Percentiles rank a stretch among this genome's conserved stretches.
Conservation (phyloP, 176 grass and related monocot genomes). For the Oryza meyeriana region DNA sequence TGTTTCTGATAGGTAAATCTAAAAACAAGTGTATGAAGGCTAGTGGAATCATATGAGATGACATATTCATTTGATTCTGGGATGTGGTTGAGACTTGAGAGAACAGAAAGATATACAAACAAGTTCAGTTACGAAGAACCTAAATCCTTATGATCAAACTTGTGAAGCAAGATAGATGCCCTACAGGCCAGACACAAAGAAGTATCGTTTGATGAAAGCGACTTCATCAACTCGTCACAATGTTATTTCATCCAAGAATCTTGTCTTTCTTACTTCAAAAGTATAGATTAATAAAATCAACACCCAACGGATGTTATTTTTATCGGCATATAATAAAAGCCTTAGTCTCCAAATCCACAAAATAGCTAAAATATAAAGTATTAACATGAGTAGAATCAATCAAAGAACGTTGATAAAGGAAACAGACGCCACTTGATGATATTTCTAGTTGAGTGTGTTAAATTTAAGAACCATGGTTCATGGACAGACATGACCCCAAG, state of each 20-base stretch:
- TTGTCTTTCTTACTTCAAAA: background rate
- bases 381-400: background rate
- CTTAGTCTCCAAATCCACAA: too few relatives aligned
- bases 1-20: constrained; percentile 25
- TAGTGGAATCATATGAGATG: background rate
- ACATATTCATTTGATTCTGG: background rate
- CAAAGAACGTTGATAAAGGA: background rate
- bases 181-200: background rate
- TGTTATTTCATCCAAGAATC: background rate
- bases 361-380: background rate
- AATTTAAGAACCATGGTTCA: background rate
- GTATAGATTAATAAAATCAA: background rate
- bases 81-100: background rate
- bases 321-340: too few relatives aligned
- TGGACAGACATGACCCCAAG: too few relatives aligned
- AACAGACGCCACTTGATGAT: background rate
- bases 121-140: background rate
- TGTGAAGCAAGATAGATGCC: background rate
- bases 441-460: background rate
- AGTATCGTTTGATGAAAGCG: background rate
- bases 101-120: background rate
- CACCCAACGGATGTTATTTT: background rate
- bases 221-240: background rate
- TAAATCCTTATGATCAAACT: background rate
- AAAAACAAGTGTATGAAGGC: background rate